Conservation (phyloP, 768 basidiomycete genomes). For the Amanita rubescens region DNA sequence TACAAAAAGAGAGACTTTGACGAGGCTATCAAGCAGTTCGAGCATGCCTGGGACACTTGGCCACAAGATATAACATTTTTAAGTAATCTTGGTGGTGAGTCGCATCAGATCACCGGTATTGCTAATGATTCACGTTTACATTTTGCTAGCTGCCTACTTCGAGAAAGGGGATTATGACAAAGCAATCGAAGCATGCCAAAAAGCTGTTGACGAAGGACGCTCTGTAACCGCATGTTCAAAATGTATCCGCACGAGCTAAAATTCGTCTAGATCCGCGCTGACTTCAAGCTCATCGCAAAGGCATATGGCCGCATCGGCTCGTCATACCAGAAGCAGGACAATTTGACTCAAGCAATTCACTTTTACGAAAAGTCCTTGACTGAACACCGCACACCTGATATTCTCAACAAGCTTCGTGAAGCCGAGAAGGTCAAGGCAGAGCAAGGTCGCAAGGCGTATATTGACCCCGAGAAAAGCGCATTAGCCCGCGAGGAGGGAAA, state of each 20-base stretch:
- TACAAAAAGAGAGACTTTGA: slow-evolving; percentile 86
- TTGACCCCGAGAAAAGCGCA: slow-evolving; percentile 79
- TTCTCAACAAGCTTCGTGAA: slow-evolving; percentile 85
- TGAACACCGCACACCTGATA: slow-evolving; percentile 92
- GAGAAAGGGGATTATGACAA: slow-evolving; percentile 91
- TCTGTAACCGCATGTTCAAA: slow-evolving; percentile 34
- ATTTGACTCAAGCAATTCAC: slow-evolving; percentile 74
- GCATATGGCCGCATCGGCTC: slow-evolving; percentile 87
- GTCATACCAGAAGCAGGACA: slow-evolving; percentile 75
- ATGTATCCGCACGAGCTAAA: neutral
- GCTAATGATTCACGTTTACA: neutral
- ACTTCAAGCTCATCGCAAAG: slow-evolving; percentile 94
- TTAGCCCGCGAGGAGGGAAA: slow-evolving; percentile 90
- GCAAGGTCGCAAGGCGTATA: slow-evolving; percentile 72
- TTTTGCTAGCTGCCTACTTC: slow-evolving; percentile 71
- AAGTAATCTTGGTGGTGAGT: slow-evolving; percentile 78
- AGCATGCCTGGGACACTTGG: slow-evolving; percentile 88
- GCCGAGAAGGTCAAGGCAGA: slow-evolving; percentile 75
- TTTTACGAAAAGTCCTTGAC: slow-evolving; percentile 90
- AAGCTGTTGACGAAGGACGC: slow-evolving; percentile 95
- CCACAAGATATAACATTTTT: slow-evolving; percentile 92
- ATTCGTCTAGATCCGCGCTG: slow-evolving; percentile 60
- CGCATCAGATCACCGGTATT: neutral
- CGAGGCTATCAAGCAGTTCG: slow-evolving; percentile 67
- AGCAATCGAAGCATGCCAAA: slow-evolving; percentile 86